These are phyloP conservation scores for Debaryomyces maramus DNA, from an alignment of 805 yeast species.

Conservation along the genomic window DNA sequence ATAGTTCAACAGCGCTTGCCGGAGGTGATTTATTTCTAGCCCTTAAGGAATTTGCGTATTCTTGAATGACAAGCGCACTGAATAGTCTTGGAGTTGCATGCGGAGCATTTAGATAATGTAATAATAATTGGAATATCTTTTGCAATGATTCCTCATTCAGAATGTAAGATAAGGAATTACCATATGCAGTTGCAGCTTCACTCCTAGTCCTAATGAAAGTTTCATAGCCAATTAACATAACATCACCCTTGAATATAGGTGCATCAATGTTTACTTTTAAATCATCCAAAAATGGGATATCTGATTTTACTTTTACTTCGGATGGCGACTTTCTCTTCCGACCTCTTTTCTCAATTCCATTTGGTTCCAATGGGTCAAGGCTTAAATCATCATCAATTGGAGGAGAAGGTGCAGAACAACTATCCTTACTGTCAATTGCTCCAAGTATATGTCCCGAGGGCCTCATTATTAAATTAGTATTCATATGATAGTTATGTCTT, in stretches of 20 bases:
- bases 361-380: constrained; percentile 9
- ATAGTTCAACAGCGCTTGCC: constrained; percentile 16
- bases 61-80: constrained; percentile 67
- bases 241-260: constrained; percentile 89
- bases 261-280: constrained; percentile 85
- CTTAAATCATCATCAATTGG: constrained; percentile 7
- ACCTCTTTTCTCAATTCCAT: constrained; percentile 36
- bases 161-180: constrained; percentile 58
- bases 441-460: constrained; percentile 66
- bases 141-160: constrained; percentile 37
- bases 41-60: constrained; percentile 49
- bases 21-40: constrained; percentile 14
- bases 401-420: background rate
- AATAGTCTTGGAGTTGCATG: constrained; percentile 82
- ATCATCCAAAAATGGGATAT: constrained; percentile 54
- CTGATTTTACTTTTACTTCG: constrained; percentile 14
- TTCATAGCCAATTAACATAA: constrained; percentile 76
- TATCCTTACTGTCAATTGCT: constrained; percentile 8
- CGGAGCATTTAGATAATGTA: constrained; percentile 51
- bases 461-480: constrained; percentile 65
- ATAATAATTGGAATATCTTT: constrained; percentile 38
- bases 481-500: constrained; percentile 84
- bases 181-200: constrained; percentile 74
- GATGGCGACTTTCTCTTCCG: constrained; percentile 46
- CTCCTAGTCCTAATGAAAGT: constrained; percentile 73